Conservation (phyloP, 140 eudicot genomes). For the Senecio squalidus region DNA sequence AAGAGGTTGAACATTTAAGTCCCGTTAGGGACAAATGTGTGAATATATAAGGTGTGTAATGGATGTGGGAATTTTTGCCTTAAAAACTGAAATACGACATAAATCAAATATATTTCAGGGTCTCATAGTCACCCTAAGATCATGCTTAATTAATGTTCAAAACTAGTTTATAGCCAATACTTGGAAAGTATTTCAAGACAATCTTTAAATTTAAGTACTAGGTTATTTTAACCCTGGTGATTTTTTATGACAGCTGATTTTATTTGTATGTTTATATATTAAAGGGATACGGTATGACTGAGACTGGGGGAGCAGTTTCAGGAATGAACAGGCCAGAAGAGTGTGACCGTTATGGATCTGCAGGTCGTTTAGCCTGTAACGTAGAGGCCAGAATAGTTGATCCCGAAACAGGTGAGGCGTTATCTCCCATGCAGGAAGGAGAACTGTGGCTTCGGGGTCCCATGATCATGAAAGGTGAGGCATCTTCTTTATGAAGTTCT, state of each 20-base stretch:
- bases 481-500: too few species aligned
- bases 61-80: too few species aligned
- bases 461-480: constrained; percentile 76
- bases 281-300: constrained; percentile 93
- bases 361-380: constrained; percentile 58
- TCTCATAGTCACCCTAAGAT: not conserved
- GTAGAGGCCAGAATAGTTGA: constrained; percentile 85
- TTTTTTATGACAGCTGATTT: not conserved
- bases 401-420: constrained; percentile 68
- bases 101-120: not conserved
- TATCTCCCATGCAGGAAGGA: constrained; percentile 74
- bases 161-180: not conserved
- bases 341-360: constrained; percentile 51
- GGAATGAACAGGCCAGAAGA: constrained; percentile 57
- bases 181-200: not conserved
- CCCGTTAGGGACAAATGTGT: too few species aligned
- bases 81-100: not conserved
- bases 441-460: constrained; percentile 93
- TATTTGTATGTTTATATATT: not conserved
- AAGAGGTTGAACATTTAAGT: too few species aligned
- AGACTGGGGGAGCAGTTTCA: constrained; percentile 69
- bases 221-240: not conserved
- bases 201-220: not conserved
- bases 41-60: too few species aligned
- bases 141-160: not conserved